Percentiles rank a stretch among this genome's conserved stretches.
Conservation (phyloP, 352 stramenopile genomes). For the Pythium monospermum region DNA sequence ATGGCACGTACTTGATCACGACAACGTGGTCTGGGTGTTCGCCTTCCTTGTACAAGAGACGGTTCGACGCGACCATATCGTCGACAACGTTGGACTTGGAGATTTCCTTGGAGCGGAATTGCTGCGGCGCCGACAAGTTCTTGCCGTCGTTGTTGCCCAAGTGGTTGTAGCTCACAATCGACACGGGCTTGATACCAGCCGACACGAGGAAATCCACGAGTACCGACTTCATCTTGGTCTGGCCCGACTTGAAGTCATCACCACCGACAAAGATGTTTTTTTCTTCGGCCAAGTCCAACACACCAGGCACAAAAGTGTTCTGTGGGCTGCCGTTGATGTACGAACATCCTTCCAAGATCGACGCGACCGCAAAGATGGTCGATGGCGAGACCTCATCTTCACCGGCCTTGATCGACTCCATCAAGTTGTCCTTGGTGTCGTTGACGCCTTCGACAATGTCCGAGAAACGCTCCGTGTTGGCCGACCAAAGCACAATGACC, state of each 20-base stretch:
- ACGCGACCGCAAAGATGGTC: constrained; percentile 97
- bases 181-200: constrained; percentile 98
- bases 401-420: constrained; percentile 94
- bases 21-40: constrained; percentile 99
- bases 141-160: constrained; percentile 99
- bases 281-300: constrained; percentile 92
- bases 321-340: constrained; percentile 99
- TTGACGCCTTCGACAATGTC: constrained; percentile 97
- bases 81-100: constrained; percentile 99
- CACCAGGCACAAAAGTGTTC: constrained; percentile 99
- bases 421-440: constrained; percentile 96
- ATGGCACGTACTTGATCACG: constrained; percentile 99
- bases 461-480: constrained; percentile 99
- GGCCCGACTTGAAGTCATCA: constrained; percentile 99
- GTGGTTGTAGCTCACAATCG: constrained; percentile 99
- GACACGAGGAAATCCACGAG: constrained; percentile 99
- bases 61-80: constrained; percentile 98
- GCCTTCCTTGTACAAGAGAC: constrained; percentile 96
- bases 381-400: constrained; percentile 96
- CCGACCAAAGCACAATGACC: constrained; percentile 99
- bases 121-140: constrained; percentile 97
- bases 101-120: constrained; percentile 99
- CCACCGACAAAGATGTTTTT: constrained; percentile 97
- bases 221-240: constrained; percentile 99
- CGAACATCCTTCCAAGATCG: constrained; percentile 96